A percentile compares a stretch with the other conserved stretches of the same genome.
These are phyloP conservation scores for Beauveria pseudobassiana DNA, from an alignment of 2,329 filamentous ascomycete genomes.

Conservation along the genomic window DNA sequence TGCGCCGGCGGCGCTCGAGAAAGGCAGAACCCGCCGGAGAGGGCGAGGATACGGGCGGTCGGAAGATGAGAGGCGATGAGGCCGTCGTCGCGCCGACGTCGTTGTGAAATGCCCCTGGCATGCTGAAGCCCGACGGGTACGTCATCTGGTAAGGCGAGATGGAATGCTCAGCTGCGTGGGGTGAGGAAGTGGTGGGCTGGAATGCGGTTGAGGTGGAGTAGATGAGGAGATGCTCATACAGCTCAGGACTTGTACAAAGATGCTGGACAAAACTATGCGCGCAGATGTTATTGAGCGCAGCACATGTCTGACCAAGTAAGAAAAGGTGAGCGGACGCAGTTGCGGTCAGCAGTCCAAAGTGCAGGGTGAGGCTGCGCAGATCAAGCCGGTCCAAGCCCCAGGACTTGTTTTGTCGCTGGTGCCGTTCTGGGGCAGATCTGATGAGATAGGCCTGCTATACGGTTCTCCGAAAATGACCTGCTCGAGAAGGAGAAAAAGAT, in stretches of 20 bases:
- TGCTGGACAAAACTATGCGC: background rate
- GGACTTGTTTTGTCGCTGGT: background rate
- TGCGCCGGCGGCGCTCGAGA: conserved; percentile 33
- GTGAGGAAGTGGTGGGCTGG: background rate
- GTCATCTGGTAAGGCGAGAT: conserved; percentile 18
- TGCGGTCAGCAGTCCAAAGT: background rate
- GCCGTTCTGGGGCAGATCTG: background rate
- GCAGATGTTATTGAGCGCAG: background rate
- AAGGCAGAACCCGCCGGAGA: conserved; percentile 30
- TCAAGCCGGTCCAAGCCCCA: background rate
- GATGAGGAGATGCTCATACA: background rate
- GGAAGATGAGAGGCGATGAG: conserved; percentile 38
- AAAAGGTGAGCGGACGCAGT: background rate
- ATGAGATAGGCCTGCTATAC: background rate
- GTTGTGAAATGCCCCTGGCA: conserved; percentile 25
- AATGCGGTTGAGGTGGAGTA: too few species aligned
- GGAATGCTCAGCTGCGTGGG: conserved; percentile 5
- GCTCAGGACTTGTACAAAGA: background rate
- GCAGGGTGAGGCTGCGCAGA: background rate
- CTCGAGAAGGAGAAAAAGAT: background rate
- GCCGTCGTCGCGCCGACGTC: conserved; percentile 13
- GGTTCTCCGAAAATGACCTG: background rate
- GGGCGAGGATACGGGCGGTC: conserved; percentile 35
- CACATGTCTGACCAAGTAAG: background rate
- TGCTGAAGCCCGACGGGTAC: conserved; percentile 24